These are phyloP conservation scores for Poa pratensis DNA, from an alignment of 176 grass and related monocot genomes.

Conservation along the genomic window DNA sequence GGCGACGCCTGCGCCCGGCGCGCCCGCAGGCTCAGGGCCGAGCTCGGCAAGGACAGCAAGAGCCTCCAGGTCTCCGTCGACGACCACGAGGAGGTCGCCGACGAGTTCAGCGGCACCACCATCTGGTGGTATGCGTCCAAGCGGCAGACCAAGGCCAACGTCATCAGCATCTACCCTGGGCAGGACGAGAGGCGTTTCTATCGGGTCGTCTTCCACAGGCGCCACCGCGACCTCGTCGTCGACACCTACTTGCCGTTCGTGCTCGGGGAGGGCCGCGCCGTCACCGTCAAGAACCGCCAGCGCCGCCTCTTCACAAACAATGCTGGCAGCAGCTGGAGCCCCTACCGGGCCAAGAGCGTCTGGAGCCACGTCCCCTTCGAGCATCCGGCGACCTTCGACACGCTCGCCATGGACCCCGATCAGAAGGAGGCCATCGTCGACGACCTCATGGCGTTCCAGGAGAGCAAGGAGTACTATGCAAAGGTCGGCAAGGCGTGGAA, in stretches of 20 bases:
- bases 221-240: conserved; percentile 52
- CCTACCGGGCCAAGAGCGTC: conserved; percentile 21
- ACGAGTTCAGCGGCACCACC: conserved; percentile 40
- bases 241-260: conserved; percentile 50
- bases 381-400: conserved; percentile 69
- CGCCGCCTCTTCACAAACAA: conserved; percentile 77
- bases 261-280: conserved; percentile 44
- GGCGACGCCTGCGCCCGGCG: conserved; percentile 42
- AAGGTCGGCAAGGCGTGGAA: conserved; percentile 77
- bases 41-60: conserved; percentile 54
- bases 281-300: conserved; percentile 54
- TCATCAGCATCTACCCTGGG: conserved; percentile 35
- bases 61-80: conserved; percentile 55
- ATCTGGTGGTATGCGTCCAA: conserved; percentile 59
- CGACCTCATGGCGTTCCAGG: conserved; percentile 58
- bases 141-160: fast-evolving
- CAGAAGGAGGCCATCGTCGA: conserved; percentile 55
- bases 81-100: conserved; percentile 66
- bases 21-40: conserved; percentile 56
- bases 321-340: conserved; percentile 15
- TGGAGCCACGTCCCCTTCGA: conserved; percentile 77
- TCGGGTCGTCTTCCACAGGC: conserved; percentile 52
- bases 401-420: conserved; percentile 58
- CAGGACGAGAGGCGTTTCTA: conserved; percentile 47
- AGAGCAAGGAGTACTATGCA: conserved; percentile 68